A percentile compares a stretch with the other conserved stretches of the same genome.
Conservation (phyloP, 306 rosid species). For the Hylodesmum podocarpum region DNA sequence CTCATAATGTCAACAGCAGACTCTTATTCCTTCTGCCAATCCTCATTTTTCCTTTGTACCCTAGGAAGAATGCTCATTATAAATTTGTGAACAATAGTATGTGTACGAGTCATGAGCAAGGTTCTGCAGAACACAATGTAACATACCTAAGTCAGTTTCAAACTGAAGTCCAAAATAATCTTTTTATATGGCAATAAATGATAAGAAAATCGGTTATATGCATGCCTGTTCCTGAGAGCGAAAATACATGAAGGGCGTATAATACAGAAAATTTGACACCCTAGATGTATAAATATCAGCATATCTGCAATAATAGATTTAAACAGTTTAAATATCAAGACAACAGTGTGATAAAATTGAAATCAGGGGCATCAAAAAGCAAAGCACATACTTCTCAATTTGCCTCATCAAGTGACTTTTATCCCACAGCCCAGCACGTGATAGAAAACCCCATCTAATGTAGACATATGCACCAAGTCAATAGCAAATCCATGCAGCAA, state of each 20-base stretch:
- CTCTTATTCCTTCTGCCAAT: slow-evolving; percentile 28
- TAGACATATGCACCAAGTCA: slow-evolving; percentile 30
- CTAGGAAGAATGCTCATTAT: slow-evolving; percentile 35
- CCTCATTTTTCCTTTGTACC: not conserved
- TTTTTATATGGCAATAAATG: not conserved
- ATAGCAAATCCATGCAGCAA: not conserved
- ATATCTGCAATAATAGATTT: slow-evolving; percentile 55
- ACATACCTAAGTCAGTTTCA: slow-evolving; percentile 20
- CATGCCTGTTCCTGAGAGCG: slow-evolving; percentile 96
- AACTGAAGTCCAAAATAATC: not conserved
- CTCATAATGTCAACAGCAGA: slow-evolving; percentile 27
- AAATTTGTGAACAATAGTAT: slow-evolving; percentile 32
- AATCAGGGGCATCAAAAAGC: slow-evolving; percentile 14
- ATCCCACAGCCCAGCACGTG: slow-evolving; percentile 97
- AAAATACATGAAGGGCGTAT: slow-evolving; percentile 96
- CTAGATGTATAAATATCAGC: slow-evolving; percentile 98
- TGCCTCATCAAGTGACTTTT: slow-evolving; percentile 99
- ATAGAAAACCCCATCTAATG: slow-evolving; percentile 94
- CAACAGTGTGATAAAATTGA: not conserved
- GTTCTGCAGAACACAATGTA: slow-evolving; percentile 53
- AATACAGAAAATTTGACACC: slow-evolving; percentile 86
- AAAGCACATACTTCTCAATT: slow-evolving; percentile 80
- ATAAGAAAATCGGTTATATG: not conserved
- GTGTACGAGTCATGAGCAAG: slow-evolving; percentile 90
- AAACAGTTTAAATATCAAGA: slow-evolving; percentile 2